Conservation (phyloP, 108 stramenopile genomes). For the Cyclotella choctawhatcheeana region DNA sequence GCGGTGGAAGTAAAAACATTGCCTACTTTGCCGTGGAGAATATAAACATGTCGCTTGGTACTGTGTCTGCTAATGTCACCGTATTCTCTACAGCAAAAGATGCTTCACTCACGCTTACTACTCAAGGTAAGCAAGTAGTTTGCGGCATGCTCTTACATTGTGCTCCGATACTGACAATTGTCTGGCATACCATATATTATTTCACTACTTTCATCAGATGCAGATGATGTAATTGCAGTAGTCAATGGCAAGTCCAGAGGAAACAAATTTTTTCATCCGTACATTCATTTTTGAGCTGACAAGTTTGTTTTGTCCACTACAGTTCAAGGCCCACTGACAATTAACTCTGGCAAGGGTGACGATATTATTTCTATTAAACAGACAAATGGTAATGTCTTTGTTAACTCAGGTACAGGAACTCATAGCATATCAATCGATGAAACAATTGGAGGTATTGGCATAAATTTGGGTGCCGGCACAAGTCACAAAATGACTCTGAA, state of each 20-base stretch:
- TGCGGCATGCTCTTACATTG: no score
- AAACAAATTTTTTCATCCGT: not conserved
- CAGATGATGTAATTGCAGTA: not conserved
- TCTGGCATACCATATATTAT: no score
- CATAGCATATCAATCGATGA: not conserved
- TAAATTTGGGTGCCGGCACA: not conserved
- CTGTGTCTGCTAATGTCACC: not conserved
- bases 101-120: not conserved
- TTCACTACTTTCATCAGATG: not conserved
- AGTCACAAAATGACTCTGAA: no score
- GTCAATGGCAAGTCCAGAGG: not conserved
- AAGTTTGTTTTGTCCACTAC: not conserved
- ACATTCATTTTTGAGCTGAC: not conserved
- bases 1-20: not conserved
- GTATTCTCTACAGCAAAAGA: constrained; percentile 1
- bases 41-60: not conserved
- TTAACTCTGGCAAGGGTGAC: not conserved
- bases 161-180: no score
- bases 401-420: not conserved
- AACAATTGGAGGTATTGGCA: not conserved
- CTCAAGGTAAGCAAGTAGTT: constrained; percentile 6
- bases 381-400: not conserved
- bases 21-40: not conserved
- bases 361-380: not conserved
- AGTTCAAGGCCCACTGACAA: not conserved